Evolutionary conservation across 345 rosid species (phyloP).

Genomic region (Tarenaya hassleriana): DNA sequence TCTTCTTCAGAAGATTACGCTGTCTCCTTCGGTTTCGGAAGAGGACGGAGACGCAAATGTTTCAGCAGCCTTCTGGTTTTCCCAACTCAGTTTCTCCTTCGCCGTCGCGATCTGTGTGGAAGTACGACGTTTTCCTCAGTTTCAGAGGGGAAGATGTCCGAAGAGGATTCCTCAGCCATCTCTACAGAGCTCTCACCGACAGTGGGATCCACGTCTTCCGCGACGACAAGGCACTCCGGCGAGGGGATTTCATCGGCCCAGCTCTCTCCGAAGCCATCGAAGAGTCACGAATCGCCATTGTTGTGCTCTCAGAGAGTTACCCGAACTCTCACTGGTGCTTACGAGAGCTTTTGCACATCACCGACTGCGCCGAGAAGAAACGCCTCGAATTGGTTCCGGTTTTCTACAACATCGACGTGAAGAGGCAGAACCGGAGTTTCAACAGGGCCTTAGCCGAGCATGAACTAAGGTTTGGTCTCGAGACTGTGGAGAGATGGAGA

Average conservation of each 20-base stretch:
- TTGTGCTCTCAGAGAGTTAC: slow-evolving; percentile 29
- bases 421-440: slow-evolving; percentile 25
- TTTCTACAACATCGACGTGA: slow-evolving; percentile 32
- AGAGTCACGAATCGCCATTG: slow-evolving; percentile 24
- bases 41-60: too few relatives aligned
- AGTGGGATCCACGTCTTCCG: slow-evolving; percentile 25
- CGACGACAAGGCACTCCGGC: slow-evolving; percentile 22
- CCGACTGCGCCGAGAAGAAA: slow-evolving; percentile 1
- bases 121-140: slow-evolving; percentile 32
- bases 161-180: slow-evolving; percentile 25
- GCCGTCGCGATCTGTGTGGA: slow-evolving; percentile 7
- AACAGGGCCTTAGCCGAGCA: slow-evolving; percentile 22
- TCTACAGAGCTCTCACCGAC: slow-evolving; percentile 24
- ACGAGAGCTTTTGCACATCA: slow-evolving; percentile 29
- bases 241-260: slow-evolving; percentile 20
- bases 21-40: too few relatives aligned
- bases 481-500: slow-evolving; percentile 20
- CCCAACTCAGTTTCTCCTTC: neutral
- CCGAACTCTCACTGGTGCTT: slow-evolving; percentile 29
- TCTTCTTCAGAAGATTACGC: too few relatives aligned
- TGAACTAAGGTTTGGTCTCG: neutral
- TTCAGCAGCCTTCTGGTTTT: slow-evolving; percentile 1
- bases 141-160: slow-evolving; percentile 27
- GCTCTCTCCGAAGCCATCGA: slow-evolving; percentile 25
- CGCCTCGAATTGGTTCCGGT: slow-evolving; percentile 22